Conservation (phyloP, 2,329 filamentous ascomycete species). For the Arthrobotrys iridis region DNA sequence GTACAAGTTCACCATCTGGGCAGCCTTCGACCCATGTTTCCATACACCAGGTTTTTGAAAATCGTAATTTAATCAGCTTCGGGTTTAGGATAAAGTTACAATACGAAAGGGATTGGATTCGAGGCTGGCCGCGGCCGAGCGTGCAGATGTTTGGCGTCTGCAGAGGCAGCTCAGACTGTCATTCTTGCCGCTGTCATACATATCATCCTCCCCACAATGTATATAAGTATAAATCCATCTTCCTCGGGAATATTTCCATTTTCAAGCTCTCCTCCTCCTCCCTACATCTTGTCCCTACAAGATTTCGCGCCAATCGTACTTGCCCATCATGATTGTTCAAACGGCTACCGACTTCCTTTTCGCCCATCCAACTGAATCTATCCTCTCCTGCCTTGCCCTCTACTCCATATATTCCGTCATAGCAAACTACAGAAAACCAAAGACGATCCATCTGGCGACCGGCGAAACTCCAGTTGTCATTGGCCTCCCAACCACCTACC, state of each 20-base stretch:
- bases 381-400: slow-evolving; percentile 23
- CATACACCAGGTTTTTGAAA: not conserved
- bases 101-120: slow-evolving; percentile 7
- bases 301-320: not conserved
- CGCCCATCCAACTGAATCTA: not conserved
- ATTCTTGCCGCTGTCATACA: slow-evolving; percentile 11
- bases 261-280: not conserved
- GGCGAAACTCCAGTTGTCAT: slow-evolving; percentile 57
- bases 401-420: slow-evolving; percentile 26
- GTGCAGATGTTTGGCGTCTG: not conserved
- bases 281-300: not conserved
- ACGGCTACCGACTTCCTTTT: slow-evolving; percentile 23
- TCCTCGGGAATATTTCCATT: not conserved
- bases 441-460: slow-evolving; percentile 19
- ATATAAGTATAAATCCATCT: slow-evolving; percentile 26
- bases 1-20: not conserved
- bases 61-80: slow-evolving; percentile 21
- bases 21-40: slow-evolving; percentile 1
- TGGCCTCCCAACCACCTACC: slow-evolving; percentile 32
- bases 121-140: not conserved
- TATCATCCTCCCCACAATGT: not conserved
- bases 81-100: slow-evolving; percentile 41
- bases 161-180: not conserved
- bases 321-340: slow-evolving; percentile 38
- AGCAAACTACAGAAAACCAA: slow-evolving; percentile 29